phyloP scores from a whole-genome alignment of 1,284 basidiomycete genomes.

The Pulveroboletus sp. region DNA sequence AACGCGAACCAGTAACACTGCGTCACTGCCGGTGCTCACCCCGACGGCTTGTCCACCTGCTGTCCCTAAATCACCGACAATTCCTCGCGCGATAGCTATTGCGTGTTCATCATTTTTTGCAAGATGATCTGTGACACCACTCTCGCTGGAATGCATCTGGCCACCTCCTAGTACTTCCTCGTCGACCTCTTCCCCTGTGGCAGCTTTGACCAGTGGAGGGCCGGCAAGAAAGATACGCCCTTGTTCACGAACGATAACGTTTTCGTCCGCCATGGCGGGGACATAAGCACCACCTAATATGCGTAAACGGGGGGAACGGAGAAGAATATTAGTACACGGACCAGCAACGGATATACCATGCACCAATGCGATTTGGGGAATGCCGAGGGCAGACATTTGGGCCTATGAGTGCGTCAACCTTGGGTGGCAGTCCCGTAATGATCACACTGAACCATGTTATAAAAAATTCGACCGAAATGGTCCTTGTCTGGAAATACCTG shows the following conservation, averaged over 20 bases:
- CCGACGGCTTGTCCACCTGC: slow-evolving; percentile 46
- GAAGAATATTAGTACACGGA: slow-evolving; percentile 21
- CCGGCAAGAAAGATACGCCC: slow-evolving; percentile 96
- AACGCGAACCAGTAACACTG: neutral
- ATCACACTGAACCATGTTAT: slow-evolving; percentile 76
- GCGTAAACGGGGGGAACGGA: slow-evolving; percentile 9
- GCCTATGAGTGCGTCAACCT: slow-evolving; percentile 46
- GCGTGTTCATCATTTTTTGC: slow-evolving; percentile 89
- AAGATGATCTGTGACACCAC: slow-evolving; percentile 92
- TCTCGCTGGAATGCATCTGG: slow-evolving; percentile 91
- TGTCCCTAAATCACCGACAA: slow-evolving; percentile 76
- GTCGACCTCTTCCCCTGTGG: slow-evolving; percentile 90
- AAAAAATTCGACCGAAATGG: slow-evolving; percentile 95
- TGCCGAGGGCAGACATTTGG: slow-evolving; percentile 86
- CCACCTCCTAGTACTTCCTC: slow-evolving; percentile 92
- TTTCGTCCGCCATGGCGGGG: slow-evolving; percentile 95
- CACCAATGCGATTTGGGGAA: slow-evolving; percentile 90
- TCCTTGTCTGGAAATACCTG: slow-evolving; percentile 83
- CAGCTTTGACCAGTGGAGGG: slow-evolving; percentile 92
- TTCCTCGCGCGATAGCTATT: slow-evolving; percentile 77
- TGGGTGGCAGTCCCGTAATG: slow-evolving; percentile 1
- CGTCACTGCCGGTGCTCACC: slow-evolving; percentile 39
- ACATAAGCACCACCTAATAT: slow-evolving; percentile 81
- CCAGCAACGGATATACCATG: slow-evolving; percentile 93
- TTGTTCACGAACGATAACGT: slow-evolving; percentile 91